Conservation (phyloP, 768 basidiomycete genomes). For the Leccinum disarticulatum region DNA sequence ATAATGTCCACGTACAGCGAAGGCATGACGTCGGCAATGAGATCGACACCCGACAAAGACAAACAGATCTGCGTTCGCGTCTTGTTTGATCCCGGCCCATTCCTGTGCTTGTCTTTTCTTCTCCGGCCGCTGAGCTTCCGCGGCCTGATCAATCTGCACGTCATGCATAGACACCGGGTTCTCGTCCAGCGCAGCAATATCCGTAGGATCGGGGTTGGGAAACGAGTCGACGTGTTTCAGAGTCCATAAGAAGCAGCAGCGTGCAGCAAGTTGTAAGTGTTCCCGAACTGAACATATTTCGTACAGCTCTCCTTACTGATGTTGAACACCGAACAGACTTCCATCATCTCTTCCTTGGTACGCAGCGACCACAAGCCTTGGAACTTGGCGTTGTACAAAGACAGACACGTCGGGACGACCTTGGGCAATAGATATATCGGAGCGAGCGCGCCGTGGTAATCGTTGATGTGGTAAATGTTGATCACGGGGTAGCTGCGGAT, state of each 20-base stretch:
- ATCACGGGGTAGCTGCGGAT: constrained; percentile 83
- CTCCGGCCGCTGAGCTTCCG: constrained; percentile 48
- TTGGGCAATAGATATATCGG: constrained; percentile 91
- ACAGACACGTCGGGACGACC: constrained; percentile 85
- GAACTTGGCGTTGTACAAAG: constrained; percentile 96
- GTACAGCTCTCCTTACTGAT: constrained; percentile 95
- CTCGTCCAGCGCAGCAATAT: constrained; percentile 90
- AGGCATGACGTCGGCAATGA: constrained; percentile 96
- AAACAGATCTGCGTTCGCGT: constrained; percentile 86
- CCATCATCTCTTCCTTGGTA: constrained; percentile 98
- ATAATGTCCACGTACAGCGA: constrained; percentile 54
- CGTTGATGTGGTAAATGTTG: constrained; percentile 94
- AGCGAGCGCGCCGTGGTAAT: constrained; percentile 92
- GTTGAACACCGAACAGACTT: constrained; percentile 97
- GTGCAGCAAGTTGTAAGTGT: constrained; percentile 94
- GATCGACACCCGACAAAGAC: constrained; percentile 96
- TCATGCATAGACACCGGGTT: constrained; percentile 68
- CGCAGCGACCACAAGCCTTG: constrained; percentile 95
- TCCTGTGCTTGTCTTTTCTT: constrained; percentile 90
- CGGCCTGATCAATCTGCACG: constrained; percentile 73
- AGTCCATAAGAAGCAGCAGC: constrained; percentile 81
- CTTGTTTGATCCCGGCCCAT: constrained; percentile 92
- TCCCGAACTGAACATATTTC: constrained; percentile 97
- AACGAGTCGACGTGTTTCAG: constrained; percentile 80
- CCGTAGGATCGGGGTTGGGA: constrained; percentile 92